Evolutionary conservation across 2,329 filamentous ascomycete genomes (phyloP), one percentile per base, ranked within the genome.

Genomic region (Orbilia javanica): DNA sequence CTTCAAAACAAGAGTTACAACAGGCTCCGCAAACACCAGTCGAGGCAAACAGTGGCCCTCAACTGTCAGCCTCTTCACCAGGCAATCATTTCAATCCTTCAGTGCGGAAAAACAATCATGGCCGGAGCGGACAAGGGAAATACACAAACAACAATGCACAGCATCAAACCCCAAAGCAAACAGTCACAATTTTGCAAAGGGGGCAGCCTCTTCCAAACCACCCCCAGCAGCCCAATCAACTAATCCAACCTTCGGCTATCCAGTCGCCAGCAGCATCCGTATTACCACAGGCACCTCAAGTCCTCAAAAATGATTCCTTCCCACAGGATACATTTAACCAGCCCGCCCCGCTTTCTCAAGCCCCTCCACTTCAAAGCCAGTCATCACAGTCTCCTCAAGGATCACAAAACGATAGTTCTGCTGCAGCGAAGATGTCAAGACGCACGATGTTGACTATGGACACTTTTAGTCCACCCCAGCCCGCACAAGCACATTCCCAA

Each of bases 371-470:
- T 11, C 52, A 50, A 44, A 60, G 3, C 15, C 55, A 7, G 20
- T 27, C 34, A 42, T 60, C 55, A 27, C 55, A 60, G 36, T 13
- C 65, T 5, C 27, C 39, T 2, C 62, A 73, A n/a, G 69, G 46
- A 8, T 48, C 44, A 1, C 67, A 63, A 25, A 69, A 50, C 25
- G 73, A 77, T 42, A 29, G 39, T 3, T 77, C 73, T 5, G 71
- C 70, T 18, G 66, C 69, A 15, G 64, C 50, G 46, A 79, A 76
- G 20, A 57, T 63, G 48, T 52, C 77, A 6, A 72, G 76, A 52
- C 79, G 71, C 11, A 70, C 80, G 4, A 52, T 72, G 18, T 75
- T 79, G 10, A 78, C 79, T n/a, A 60, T 78, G 10, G 78, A 82
- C 36, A 53, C 79, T 22, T 79, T 80, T 27, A 73, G 70, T 3